Evolutionary conservation across 1,139 yeast genomes (phyloP), one percentile per base, ranked within the genome.

Genomic region (Suhomyces maxii): DNA sequence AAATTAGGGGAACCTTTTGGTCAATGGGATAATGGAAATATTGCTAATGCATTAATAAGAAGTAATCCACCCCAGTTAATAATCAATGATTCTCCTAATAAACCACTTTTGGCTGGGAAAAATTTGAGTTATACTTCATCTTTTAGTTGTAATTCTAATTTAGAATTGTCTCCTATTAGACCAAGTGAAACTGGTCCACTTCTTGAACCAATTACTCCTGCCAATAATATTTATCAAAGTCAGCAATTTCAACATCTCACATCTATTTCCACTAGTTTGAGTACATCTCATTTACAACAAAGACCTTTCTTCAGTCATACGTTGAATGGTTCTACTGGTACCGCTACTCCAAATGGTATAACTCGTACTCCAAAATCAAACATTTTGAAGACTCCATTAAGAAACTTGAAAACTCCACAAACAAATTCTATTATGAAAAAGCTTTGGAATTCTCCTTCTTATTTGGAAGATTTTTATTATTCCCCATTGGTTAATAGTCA

Each of bases 371-470:
- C 75, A n/a, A 68, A 67, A 49, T 59, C 75, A 26, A 60, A 54
- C 39, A 52, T 57, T 36, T 40, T 53, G 37, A 67, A 63, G 49
- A 74, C 79, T n/a, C 79, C 79, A 12, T 53, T 73, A 44, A 60
- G 75, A 45, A 63, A 59, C 41, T 64, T 71, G 57, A 61, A 67
- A 51, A 67, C 79, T 48, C 79, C 79, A 4, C 70, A 75, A 65
- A 61, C 73, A 52, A 49, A 68, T 63, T 68, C 78, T 7, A 69
- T 76, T 34, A 64, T 76, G 64, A 74, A 71, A 51, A 78, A 75
- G 54, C 65, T 79, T 48, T 78, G 84, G 84, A 77, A 82, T 55
- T 81, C 87, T 18, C 89, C 89, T 3, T 77, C 83, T 7, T 81
- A 80, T 56, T 68, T 83, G 51, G 89, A 84, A 53, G 89, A 83